phyloP scores from a whole-genome alignment of 345 rosid genomes.

The Angophora floribunda region DNA sequence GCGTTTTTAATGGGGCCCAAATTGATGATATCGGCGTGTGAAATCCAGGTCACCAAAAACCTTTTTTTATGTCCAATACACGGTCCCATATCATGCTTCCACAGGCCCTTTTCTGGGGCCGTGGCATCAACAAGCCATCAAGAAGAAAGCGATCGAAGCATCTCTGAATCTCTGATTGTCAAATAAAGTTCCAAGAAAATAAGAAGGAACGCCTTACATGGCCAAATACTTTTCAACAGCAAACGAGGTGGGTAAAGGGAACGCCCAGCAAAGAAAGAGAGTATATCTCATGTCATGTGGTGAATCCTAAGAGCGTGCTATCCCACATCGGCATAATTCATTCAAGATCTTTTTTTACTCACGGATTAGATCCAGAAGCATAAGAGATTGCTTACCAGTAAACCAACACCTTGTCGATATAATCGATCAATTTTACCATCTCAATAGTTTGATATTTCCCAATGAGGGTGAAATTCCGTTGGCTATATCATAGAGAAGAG shows the following conservation, averaged over 20 bases:
- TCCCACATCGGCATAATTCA: not conserved
- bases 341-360: not conserved
- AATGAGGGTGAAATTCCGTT: not conserved
- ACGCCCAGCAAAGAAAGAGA: not conserved
- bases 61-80: not conserved
- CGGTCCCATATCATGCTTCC: not conserved
- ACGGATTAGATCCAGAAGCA: not conserved
- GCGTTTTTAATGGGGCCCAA: not conserved
- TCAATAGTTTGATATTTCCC: not conserved
- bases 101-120: not conserved
- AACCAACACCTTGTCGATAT: not conserved
- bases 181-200: not conserved
- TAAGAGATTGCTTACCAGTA: not conserved
- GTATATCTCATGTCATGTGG: not conserved
- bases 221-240: not conserved
- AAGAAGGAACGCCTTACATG: not conserved
- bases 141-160: not conserved
- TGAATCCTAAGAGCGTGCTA: not conserved
- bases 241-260: not conserved
- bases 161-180: not conserved
- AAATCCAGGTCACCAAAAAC: not conserved
- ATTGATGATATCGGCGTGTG: not conserved
- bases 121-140: not conserved
- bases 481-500: not conserved
- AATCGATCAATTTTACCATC: not conserved